These are phyloP conservation scores for Pseudopithomyces chartarum DNA, from an alignment of 2,329 filamentous ascomycete genomes.

Conservation along the genomic window DNA sequence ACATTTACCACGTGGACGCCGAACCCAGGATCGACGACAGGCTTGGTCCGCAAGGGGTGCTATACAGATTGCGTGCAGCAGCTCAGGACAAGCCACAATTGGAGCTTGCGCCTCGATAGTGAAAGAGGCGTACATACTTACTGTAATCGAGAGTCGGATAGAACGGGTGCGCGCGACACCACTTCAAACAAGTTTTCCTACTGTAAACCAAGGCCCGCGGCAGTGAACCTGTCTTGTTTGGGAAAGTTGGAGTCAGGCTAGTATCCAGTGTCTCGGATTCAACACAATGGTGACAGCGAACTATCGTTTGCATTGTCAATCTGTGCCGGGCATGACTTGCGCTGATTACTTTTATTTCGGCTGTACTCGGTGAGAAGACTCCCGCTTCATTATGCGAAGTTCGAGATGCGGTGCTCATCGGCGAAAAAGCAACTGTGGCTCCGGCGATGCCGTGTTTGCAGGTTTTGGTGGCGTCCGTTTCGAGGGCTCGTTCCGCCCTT, in stretches of 20 bases:
- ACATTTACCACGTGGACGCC: slow-evolving; percentile 32
- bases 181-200: neutral
- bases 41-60: slow-evolving; percentile 16
- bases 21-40: slow-evolving; percentile 21
- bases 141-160: neutral
- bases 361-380: neutral
- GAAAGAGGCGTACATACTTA: neutral
- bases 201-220: neutral
- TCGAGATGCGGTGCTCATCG: neutral
- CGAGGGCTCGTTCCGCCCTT: slow-evolving; percentile 21
- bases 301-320: neutral
- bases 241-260: neutral
- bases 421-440: neutral
- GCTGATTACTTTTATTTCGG: neutral
- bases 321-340: neutral
- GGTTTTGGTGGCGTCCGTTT: slow-evolving; percentile 30
- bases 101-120: neutral
- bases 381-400: neutral
- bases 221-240: neutral
- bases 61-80: slow-evolving; percentile 15
- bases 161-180: neutral
- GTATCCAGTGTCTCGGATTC: neutral
- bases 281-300: neutral
- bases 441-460: slow-evolving; percentile 31
- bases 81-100: slow-evolving; percentile 1